Percentiles rank a stretch among this genome's conserved stretches.
phyloP scores from a whole-genome alignment of 148 eudicot genomes.

The Rhododendron kiyosumense region DNA sequence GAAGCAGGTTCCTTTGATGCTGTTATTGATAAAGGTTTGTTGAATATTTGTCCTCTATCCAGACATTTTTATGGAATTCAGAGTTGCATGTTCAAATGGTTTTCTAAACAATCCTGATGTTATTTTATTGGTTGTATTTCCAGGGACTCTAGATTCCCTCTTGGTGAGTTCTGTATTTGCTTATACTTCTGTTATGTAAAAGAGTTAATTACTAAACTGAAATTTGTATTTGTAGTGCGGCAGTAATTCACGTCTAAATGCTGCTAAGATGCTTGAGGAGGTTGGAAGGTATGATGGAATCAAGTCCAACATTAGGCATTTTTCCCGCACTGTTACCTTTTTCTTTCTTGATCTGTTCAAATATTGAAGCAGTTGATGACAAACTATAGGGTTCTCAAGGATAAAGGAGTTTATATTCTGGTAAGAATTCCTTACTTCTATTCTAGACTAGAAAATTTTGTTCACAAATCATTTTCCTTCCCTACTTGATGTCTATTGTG shows the following conservation, averaged over 20 bases:
- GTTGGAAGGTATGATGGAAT: conserved; percentile 53
- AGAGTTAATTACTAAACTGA: conserved; percentile 12
- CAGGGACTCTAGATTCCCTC: conserved; percentile 90
- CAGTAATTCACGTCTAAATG: conserved; percentile 57
- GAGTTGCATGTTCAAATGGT: background rate
- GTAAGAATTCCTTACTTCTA: conserved; percentile 34
- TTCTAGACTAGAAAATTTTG: background rate
- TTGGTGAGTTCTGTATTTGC: conserved; percentile 53
- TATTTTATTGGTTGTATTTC: conserved; percentile 16
- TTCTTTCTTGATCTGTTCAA: conserved; percentile 42
- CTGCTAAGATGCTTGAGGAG: conserved; percentile 76
- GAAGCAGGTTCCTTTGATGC: conserved; percentile 64
- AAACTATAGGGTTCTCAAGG: conserved; percentile 96
- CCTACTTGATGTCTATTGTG: background rate
- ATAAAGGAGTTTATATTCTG: conserved; percentile 80
- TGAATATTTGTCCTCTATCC: background rate
- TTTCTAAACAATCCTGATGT: conserved; percentile 5
- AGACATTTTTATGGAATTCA: background rate
- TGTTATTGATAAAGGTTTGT: conserved; percentile 79
- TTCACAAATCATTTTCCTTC: background rate
- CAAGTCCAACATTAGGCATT: background rate
- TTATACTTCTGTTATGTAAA: background rate
- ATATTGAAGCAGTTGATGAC: conserved; percentile 85
- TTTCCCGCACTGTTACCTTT: conserved; percentile 15
- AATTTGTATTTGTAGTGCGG: conserved; percentile 58